Evolutionary conservation across 2,329 filamentous ascomycete genomes (phyloP).

Genomic region (Aureobasidium sp.): DNA sequence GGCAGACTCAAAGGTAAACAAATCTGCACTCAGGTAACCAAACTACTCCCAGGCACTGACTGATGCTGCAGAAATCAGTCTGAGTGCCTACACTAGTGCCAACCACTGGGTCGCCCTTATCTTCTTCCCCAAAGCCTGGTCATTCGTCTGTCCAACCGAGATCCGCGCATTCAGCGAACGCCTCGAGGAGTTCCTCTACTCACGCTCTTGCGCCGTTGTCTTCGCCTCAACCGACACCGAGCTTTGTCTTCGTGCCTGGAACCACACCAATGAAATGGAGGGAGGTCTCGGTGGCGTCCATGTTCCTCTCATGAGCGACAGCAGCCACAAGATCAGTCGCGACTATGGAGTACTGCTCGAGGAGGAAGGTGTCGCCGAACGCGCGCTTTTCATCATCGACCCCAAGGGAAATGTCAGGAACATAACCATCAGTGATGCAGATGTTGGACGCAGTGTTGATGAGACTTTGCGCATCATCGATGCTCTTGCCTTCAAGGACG

Average conservation of each 20-base stretch:
- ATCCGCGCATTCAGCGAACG: slow-evolving; percentile 57
- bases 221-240: slow-evolving; percentile 55
- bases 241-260: slow-evolving; percentile 51
- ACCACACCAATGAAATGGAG: slow-evolving; percentile 47
- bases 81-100: slow-evolving; percentile 22
- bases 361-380: slow-evolving; percentile 53
- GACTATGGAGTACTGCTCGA: slow-evolving; percentile 57
- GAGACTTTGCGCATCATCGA: slow-evolving; percentile 51
- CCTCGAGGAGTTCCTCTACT: slow-evolving; percentile 47
- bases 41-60: not conserved
- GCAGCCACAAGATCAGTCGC: slow-evolving; percentile 50
- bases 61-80: slow-evolving; percentile 20
- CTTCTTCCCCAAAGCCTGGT: slow-evolving; percentile 61
- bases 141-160: slow-evolving; percentile 58
- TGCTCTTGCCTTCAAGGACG: slow-evolving; percentile 39
- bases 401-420: slow-evolving; percentile 50
- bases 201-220: slow-evolving; percentile 50
- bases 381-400: slow-evolving; percentile 59
- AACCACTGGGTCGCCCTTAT: slow-evolving; percentile 54
- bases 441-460: slow-evolving; percentile 55
- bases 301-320: slow-evolving; percentile 54
- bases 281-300: slow-evolving; percentile 54
- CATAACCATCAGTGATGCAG: slow-evolving; percentile 58
- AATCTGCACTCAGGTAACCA: not conserved
- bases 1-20: slow-evolving; percentile 24